These are phyloP conservation scores for Mycena sanguinolenta DNA, from an alignment of 768 basidiomycete genomes.

Conservation along the genomic window DNA sequence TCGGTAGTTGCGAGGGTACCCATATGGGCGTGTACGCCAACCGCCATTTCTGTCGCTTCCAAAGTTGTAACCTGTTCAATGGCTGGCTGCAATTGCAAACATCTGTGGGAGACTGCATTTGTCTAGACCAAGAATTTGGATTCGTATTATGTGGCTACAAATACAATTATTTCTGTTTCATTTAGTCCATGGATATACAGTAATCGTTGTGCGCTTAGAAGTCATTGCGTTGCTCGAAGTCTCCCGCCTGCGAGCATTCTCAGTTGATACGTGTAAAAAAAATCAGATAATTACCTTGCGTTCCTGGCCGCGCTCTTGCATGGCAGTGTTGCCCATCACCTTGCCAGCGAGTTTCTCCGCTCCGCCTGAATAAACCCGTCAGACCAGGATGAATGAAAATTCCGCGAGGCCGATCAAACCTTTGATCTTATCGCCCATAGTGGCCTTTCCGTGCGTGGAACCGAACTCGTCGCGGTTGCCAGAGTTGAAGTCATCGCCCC, in stretches of 20 bases:
- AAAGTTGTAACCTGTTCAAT: too few relatives aligned
- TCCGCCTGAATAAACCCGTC: conserved; percentile 8
- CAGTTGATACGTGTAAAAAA: neutral
- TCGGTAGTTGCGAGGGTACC: too few relatives aligned
- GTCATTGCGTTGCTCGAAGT: conserved; percentile 4
- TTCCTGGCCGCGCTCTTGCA: conserved; percentile 32
- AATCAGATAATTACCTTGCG: conserved; percentile 21
- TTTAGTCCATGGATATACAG: too few relatives aligned
- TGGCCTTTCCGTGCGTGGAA: neutral
- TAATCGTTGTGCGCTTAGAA: neutral
- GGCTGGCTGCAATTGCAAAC: too few relatives aligned
- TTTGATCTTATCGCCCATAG: conserved; percentile 32
- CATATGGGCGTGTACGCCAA: too few relatives aligned
- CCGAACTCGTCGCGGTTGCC: conserved; percentile 3
- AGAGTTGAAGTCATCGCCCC: too few relatives aligned
- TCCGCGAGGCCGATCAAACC: neutral
- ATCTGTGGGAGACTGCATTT: too few relatives aligned
- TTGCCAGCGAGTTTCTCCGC: conserved; percentile 30
- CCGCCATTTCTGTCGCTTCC: too few relatives aligned
- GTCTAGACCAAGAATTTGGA: too few relatives aligned
- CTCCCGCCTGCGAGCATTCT: conserved; percentile 8
- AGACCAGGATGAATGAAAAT: neutral
- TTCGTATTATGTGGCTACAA: too few relatives aligned
- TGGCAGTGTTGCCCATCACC: conserved; percentile 13
- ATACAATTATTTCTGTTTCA: too few relatives aligned